Percentiles rank a stretch among this genome's conserved stretches.
phyloP scores from a whole-genome alignment of 2,329 filamentous ascomycete species.

The Neoarthrinium moseri region DNA sequence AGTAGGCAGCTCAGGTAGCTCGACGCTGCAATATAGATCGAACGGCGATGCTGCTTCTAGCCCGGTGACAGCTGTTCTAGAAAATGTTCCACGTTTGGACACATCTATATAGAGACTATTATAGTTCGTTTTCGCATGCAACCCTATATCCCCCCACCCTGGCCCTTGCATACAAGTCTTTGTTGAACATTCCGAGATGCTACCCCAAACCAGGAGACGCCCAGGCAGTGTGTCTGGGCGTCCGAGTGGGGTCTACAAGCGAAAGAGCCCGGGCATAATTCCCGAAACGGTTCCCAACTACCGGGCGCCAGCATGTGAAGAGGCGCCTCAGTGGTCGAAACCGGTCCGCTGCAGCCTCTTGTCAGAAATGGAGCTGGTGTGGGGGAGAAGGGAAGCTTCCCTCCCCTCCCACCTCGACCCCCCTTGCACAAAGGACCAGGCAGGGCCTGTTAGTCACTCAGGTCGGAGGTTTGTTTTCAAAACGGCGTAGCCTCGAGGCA shows the following conservation, averaged over 20 bases:
- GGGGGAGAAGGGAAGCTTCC: not conserved
- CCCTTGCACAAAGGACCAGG: slow-evolving; percentile 5
- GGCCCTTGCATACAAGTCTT: not conserved
- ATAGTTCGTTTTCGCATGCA: slow-evolving; percentile 2
- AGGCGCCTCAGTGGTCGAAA: not conserved
- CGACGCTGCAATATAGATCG: slow-evolving; percentile 2
- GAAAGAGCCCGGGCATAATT: not conserved
- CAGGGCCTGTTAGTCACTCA: slow-evolving; percentile 1
- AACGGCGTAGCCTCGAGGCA: not conserved
- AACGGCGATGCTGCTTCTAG: not conserved
- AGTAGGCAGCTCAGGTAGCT: slow-evolving; percentile 2
- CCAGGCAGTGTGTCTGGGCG: not conserved
- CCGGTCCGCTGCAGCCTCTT: not conserved
- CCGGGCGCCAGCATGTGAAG: not conserved
- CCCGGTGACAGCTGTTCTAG: slow-evolving; percentile 4
- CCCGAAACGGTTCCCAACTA: slow-evolving; percentile 7
- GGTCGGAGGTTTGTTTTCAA: not conserved
- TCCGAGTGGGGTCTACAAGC: not conserved
- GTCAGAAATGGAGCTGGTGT: slow-evolving; percentile 1
- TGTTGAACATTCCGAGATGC: slow-evolving; percentile 3
- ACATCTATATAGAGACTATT: not conserved
- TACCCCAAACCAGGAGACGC: not conserved
- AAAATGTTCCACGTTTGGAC: slow-evolving; percentile 6
- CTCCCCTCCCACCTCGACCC: not conserved
- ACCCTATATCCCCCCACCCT: not conserved